Percentiles rank a stretch among this genome's conserved stretches.
phyloP scores from a whole-genome alignment of 208 protist genomes.

The Leptomonas seymouri region DNA sequence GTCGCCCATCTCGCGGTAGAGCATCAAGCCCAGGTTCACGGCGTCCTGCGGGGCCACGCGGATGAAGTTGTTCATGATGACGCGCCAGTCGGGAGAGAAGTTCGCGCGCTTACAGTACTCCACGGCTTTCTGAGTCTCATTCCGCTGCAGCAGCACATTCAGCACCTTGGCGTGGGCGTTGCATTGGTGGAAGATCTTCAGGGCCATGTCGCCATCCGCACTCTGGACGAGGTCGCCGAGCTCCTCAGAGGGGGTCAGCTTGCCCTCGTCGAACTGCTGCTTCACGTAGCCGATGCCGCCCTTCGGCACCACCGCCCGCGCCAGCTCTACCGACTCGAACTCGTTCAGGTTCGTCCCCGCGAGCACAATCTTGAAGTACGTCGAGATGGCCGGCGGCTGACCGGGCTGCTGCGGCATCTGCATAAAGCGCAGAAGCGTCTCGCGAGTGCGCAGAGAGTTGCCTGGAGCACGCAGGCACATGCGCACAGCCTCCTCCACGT shows the following conservation, averaged over 20 bases:
- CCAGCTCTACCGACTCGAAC: conserved; percentile 98
- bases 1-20: conserved; percentile 85
- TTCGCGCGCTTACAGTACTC: conserved; percentile 97
- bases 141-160: conserved; percentile 93
- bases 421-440: conserved; percentile 97
- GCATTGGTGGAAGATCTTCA: conserved; percentile 98
- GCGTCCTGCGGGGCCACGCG: conserved; percentile 93
- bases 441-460: conserved; percentile 94
- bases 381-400: conserved; percentile 95
- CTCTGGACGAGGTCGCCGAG: conserved; percentile 97
- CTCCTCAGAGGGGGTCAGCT: conserved; percentile 98
- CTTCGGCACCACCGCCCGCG: conserved; percentile 94
- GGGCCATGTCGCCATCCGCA: conserved; percentile 92
- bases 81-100: conserved; percentile 96
- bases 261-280: conserved; percentile 99
- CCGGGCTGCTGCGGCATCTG: conserved; percentile 70
- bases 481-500: conserved; percentile 96
- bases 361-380: conserved; percentile 98
- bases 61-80: conserved; percentile 94
- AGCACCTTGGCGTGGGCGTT: conserved; percentile 95
- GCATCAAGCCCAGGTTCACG: conserved; percentile 91
- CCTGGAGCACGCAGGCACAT: conserved; percentile 95
- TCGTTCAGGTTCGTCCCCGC: conserved; percentile 97
- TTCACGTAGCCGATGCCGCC: conserved; percentile 93
- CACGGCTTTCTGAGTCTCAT: conserved; percentile 97